Base-by-base conservation (phyloP, 1,139 yeast genomes). In the Magnusiomyces ingens region DNA sequence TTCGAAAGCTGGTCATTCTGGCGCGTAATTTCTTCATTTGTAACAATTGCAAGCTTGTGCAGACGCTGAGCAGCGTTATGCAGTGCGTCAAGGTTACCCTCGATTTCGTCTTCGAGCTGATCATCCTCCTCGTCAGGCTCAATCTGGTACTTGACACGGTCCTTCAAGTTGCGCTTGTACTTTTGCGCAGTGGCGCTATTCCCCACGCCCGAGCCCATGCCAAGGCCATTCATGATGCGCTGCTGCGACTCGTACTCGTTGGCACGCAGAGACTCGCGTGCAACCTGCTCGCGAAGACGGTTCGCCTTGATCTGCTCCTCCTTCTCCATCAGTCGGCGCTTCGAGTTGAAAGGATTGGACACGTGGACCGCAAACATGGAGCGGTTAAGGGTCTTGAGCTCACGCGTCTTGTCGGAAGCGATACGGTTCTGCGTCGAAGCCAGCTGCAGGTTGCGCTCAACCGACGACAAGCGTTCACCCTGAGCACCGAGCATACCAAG, bases 401-500 rank as follows among this genome's bases (percentile, higher is more conserved):
- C 94, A 52, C 79, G 79, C 42, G 93, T 94, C 69, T 88, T 88
- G 52, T 84, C 88, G 59, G 85, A 90, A 5, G 96, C 96, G 56
- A 86, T 80, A 61, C 82, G 76, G 58, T 89, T 87, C 66, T 90
- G 96, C 1, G 90, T 84, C 57, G 84, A 87, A 47, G 95, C 88
- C 55, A 86, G 71, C 54, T 87, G 80, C 61, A 93, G 71, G 62
- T 83, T 84, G 61, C 81, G 82, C 67, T 91, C 97, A 18, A 93
- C 83, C 64, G 80, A 81, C 66, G 85, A 86, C 59, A 93, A 74
- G 52, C 89, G 75, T 67, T 90, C 97, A 54, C 95, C 84, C 69
- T 94, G 99, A 19, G 93, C 81, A 32, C 98, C 98, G 53, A 93
- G 77, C 82, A 89, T 83, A 29, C 97, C 97, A 61, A 91, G 72